These are phyloP conservation scores for Geosiphon pyriformis DNA, from an alignment of 192 early-diverging fungal species.

Conservation along the genomic window DNA sequence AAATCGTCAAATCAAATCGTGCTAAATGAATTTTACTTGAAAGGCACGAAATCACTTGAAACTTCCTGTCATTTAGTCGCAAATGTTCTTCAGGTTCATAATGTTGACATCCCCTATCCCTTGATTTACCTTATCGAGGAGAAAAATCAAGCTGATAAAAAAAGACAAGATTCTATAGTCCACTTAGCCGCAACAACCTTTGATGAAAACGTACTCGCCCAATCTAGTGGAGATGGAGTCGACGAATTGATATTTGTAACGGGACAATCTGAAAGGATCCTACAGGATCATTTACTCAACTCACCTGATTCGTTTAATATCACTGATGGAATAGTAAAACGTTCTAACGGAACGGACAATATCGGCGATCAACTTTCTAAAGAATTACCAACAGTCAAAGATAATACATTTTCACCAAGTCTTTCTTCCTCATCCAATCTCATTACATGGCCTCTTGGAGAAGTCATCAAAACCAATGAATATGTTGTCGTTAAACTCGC, in stretches of 20 bases:
- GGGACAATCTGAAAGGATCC: constrained; percentile 2
- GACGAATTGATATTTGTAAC: constrained; percentile 2
- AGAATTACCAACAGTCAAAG: background rate
- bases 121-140: constrained; percentile 1
- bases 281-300: constrained; percentile 4
- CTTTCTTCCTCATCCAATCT: background rate
- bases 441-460: background rate
- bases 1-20: no score
- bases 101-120: constrained; percentile 6
- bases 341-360: no score
- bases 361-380: background rate
- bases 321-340: background rate
- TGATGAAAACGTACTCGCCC: background rate
- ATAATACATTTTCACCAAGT: background rate
- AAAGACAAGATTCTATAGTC: background rate
- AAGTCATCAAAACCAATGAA: background rate
- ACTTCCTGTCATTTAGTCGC: constrained; percentile 2
- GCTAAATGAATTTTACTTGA: no score
- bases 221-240: background rate
- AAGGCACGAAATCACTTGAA: constrained; percentile 12
- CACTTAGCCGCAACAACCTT: constrained; percentile 9
- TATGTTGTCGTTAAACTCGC: background rate
- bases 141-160: background rate
- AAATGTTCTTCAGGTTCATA: background rate
- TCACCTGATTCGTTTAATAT: background rate